Percentiles rank a stretch among this genome's conserved stretches.
These are phyloP conservation scores for Ceratocystiopsis brevicomis DNA, from an alignment of 2,329 filamentous ascomycete genomes.

Conservation along the genomic window DNA sequence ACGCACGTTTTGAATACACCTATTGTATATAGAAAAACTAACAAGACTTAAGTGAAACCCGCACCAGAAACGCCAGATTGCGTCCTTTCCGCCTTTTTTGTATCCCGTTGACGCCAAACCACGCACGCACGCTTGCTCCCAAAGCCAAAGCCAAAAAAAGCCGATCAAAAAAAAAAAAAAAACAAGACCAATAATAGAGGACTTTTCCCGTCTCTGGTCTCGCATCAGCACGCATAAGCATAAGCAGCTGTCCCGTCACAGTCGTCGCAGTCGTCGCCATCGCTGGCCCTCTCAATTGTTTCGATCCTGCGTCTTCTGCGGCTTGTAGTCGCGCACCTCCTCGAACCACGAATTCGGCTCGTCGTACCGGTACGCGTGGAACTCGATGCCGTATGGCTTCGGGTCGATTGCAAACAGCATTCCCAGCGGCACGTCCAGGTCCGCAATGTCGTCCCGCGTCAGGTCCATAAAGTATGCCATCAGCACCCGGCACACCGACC, in stretches of 20 bases:
- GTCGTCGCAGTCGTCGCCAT: too few species aligned
- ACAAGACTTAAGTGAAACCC: neutral
- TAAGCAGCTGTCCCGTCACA: too few species aligned
- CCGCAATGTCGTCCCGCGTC: slow-evolving; percentile 76
- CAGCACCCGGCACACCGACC: slow-evolving; percentile 77
- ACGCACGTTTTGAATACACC: too few species aligned
- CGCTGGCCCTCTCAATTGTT: slow-evolving; percentile 11
- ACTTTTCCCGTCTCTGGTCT: too few species aligned
- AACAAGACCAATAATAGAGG: neutral
- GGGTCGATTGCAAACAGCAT: slow-evolving; percentile 92
- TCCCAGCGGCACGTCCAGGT: slow-evolving; percentile 82
- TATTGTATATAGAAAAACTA: neutral
- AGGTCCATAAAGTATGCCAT: slow-evolving; percentile 95
- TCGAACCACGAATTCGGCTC: slow-evolving; percentile 62
- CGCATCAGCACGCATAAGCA: too few species aligned
- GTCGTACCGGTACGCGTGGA: slow-evolving; percentile 88
- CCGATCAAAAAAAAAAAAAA: neutral
- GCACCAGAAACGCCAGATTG: neutral
- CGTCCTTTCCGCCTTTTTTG: too few species aligned
- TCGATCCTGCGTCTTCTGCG: slow-evolving; percentile 36
- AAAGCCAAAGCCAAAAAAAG: neutral
- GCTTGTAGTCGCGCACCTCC: slow-evolving; percentile 65
- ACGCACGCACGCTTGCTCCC: too few species aligned
- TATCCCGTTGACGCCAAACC: too few species aligned
- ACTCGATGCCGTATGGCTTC: slow-evolving; percentile 93